Percentiles rank a stretch among this genome's conserved stretches.
Evolutionary conservation across 345 rosid species (phyloP).

Genomic region (Citrus sinensis): DNA sequence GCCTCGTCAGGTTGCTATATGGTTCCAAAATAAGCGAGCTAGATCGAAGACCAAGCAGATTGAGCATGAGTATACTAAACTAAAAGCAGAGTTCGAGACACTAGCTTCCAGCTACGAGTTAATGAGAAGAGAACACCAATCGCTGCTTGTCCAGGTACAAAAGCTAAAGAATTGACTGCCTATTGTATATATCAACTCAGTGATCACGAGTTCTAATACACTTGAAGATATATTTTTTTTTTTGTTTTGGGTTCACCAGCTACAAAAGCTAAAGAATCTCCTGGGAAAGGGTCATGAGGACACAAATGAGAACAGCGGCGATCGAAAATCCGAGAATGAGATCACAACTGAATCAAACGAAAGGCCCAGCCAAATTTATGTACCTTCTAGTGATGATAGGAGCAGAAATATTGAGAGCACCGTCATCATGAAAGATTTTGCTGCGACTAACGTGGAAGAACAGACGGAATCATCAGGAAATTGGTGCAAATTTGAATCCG

Average conservation of each 20-base stretch:
- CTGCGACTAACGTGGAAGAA: constrained; percentile 8
- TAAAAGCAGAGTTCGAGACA: constrained; percentile 19
- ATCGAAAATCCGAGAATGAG: constrained; percentile 4
- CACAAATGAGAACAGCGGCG: neutral
- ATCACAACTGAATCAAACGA: constrained; percentile 1
- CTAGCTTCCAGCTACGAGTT: constrained; percentile 28
- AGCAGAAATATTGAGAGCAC: constrained; percentile 3
- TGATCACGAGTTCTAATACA: neutral
- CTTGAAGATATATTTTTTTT: neutral
- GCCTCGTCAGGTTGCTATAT: constrained; percentile 44
- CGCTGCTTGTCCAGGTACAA: constrained; percentile 26
- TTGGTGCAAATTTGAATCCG: constrained; percentile 22
- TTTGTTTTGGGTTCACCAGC: constrained; percentile 14
- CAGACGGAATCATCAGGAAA: constrained; percentile 19
- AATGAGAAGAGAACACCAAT: constrained; percentile 26
- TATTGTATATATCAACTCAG: neutral
- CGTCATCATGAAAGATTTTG: constrained; percentile 5
- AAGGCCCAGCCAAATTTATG: neutral
- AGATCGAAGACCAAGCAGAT: constrained; percentile 40
- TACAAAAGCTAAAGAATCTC: constrained; percentile 21
- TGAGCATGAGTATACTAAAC: constrained; percentile 32
- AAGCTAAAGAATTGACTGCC: neutral
- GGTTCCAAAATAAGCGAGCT: constrained; percentile 48
- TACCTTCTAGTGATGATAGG: neutral
- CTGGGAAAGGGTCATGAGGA: constrained; percentile 1